Base-by-base conservation (phyloP, 2,329 filamentous ascomycete genomes). In the Alternaria dauci region DNA sequence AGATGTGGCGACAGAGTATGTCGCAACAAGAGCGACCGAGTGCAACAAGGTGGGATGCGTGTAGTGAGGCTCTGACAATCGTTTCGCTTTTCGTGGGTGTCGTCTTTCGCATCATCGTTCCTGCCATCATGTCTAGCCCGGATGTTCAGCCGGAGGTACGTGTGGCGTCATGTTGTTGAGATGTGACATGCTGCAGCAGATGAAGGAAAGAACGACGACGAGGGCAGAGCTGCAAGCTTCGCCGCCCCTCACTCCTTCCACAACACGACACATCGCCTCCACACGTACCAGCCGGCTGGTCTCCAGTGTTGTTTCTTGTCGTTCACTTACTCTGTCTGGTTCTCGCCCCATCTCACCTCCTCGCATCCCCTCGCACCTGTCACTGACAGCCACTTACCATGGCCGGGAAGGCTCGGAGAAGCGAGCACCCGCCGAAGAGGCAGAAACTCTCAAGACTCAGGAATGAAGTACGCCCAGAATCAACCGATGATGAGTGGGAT, bases 361-460 rank as follows among this genome's bases (percentile, higher is more conserved):
- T 39, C 7, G 23, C 18, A 8, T n/a, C 8, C 9, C 32, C 14
- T 43, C 36, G n/a, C 36, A 9, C 7, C 42, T 58, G 47, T 18
- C 18, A 52, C 20, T 28, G 18, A 20, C 36, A 28, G 4, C 39
- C 34, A 16, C 26, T 46, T 52, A 34, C 41, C 30, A 71, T 72
- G 70, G 57, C 63, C 32, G 65, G 68, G 25, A 20, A 26, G 26
- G 8, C 54, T 14, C 48, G 55, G 1, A 62, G 55, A 36, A 63
- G 32, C 52, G 58, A 55, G 48, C 63, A 63, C 25, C 50, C 47
- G 20, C 38, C 12, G 8, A 64, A 52, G 42, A 30, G 7, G 9
- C 57, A 41, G 34, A 44, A 30, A 8, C 68, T 66, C 20, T 77
- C 74, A 11, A 57, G 52, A 20, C 68, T 76, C 23, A 63, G 71